Base-by-base conservation (phyloP, 768 basidiomycete species). In the Pholiota molesta region DNA sequence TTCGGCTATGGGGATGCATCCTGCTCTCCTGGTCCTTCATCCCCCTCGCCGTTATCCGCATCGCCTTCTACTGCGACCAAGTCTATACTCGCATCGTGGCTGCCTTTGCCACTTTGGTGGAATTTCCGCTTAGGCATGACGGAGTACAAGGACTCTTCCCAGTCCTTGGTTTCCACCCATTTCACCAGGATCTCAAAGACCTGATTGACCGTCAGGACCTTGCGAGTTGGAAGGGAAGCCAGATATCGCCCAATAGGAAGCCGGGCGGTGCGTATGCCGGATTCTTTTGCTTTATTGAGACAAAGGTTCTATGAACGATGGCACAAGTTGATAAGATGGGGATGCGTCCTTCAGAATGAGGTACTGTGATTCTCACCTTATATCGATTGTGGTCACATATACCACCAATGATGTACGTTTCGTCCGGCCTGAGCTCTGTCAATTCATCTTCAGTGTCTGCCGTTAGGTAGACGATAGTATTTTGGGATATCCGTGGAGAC, bases 201-300 rank as follows among this genome's bases (percentile, higher is more conserved):
- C 77, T 98, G 97, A 74, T 99, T 99, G 57, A 99, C 95, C 1
- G 97, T 99, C 65, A 99, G 81, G 33, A 99, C 95, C 70, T 98
- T 99, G 63, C 97, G 88, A 10, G 96, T 95, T 33, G 89, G 83
- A 60, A 99, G 79, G 52, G 90, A 84, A 47, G 89, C 82, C 37
- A 99, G 79, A 73, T 93, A 97, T 59, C 88, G 89, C n/a, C 95
- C 93, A 58, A 99, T 99, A 3, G 97, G 97, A 58, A 99, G 85
- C 54, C 92, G 89, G 4, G 95, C 97, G 42, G 94, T 91, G 45
- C 89, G 85, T 58, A 99, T 83, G 5, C 84, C 85, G 39, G 90
- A 84, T 54, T 79, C 78, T 40, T 84, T 79, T 3, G 97, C 94
- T 75, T 96, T 97, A 73, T 94, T 83, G 59, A 92, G 80, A 72